phyloP scores from a whole-genome alignment of 495 filamentous ascomycete species.

The Aspergillus incahuasiensis region DNA sequence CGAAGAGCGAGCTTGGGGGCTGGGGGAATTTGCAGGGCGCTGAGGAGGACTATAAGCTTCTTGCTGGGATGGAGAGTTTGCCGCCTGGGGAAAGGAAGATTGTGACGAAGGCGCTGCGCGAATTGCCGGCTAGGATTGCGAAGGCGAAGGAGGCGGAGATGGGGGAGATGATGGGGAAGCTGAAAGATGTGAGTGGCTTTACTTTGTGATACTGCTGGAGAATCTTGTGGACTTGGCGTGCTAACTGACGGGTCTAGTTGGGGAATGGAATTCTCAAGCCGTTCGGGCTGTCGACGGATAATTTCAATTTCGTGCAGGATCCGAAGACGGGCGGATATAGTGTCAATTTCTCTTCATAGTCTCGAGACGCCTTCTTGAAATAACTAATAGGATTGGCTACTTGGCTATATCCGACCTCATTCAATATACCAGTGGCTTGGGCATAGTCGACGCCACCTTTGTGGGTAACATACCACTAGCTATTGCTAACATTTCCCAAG shows the following conservation, averaged over 20 bases:
- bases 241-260: constrained; percentile 49
- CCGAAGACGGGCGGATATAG: constrained; percentile 86
- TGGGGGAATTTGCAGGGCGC: constrained; percentile 84
- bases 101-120: constrained; percentile 58
- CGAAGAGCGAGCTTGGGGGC: constrained; percentile 60
- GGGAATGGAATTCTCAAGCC: constrained; percentile 90
- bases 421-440: too few relatives aligned
- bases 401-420: too few relatives aligned
- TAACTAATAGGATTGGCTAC: too few relatives aligned
- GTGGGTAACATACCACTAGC: neutral
- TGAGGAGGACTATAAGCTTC: constrained; percentile 65
- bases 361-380: neutral
- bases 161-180: constrained; percentile 92
- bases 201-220: neutral
- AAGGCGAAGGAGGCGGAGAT: constrained; percentile 79
- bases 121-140: constrained; percentile 62
- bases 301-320: constrained; percentile 90
- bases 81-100: constrained; percentile 58
- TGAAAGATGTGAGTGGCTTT: constrained; percentile 69
- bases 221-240: neutral
- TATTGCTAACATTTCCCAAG: too few relatives aligned
- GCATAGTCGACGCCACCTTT: too few relatives aligned
- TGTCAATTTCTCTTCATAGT: constrained; percentile 68
- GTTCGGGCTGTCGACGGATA: constrained; percentile 87
- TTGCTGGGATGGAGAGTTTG: constrained; percentile 55